A percentile compares a stretch with the other conserved stretches of the same genome.
Conservation (phyloP, 2,329 filamentous ascomycete species). For the Calonectria henricotiae region DNA sequence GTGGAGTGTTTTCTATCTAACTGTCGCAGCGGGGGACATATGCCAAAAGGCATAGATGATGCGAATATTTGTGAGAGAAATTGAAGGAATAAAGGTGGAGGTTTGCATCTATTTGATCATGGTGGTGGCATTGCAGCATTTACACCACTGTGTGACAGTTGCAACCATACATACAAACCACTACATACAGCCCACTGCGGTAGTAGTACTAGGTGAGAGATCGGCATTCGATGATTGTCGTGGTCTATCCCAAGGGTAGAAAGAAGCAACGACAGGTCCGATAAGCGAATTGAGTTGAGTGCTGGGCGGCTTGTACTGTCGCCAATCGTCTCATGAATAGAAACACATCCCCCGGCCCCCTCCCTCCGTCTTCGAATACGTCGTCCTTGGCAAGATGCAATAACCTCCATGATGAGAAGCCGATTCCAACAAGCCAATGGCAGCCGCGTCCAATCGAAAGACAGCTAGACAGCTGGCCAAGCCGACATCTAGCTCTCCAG, state of each 20-base stretch:
- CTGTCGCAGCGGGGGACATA: background rate
- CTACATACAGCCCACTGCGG: background rate
- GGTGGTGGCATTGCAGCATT: background rate
- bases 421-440: background rate
- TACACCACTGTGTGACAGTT: background rate
- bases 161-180: background rate
- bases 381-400: background rate
- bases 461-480: no score
- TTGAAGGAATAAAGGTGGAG: background rate
- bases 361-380: background rate
- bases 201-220: background rate
- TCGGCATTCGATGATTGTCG: background rate
- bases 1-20: slow-evolving; percentile 6
- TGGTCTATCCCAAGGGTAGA: background rate
- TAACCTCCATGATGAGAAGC: background rate
- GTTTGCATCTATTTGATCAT: background rate
- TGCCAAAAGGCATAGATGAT: no score
- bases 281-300: slow-evolving; percentile 7
- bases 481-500: no score
- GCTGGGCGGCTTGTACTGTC: background rate
- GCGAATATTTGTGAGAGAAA: background rate
- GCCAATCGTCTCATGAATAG: background rate
- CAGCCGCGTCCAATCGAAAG: background rate
- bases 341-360: background rate
- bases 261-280: background rate